Evolutionary conservation across 75 land plant species (phyloP), one percentile per base, ranked within the genome.

Genomic region (Selaginella tamariscina): DNA sequence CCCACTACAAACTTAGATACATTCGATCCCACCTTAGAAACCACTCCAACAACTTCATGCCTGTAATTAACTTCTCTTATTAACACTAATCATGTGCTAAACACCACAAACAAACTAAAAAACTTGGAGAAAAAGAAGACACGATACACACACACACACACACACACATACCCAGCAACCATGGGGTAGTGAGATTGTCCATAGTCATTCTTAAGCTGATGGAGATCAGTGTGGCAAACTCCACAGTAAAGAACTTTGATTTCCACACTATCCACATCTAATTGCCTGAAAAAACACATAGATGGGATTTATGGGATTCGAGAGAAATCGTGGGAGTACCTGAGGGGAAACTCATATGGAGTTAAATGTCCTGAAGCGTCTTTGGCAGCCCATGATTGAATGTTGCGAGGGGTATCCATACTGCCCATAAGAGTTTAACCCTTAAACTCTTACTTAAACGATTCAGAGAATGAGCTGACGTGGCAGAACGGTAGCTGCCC

Each of bases 131-230:
- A 15, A 39, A 39, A 39, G 49, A 39, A 15, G 49, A 39, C 0
- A n/a, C 44, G 31, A 27, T 32, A 33, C 27, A n/a, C n/a, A 56
- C n/a, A 55, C 33, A 32, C 27, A 54, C 21, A 65, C 2, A 30
- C 26, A 70, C 20, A 21, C 56, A 60, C 27, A 0, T 75, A 86
- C 87, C 94, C 94, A 0, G 89, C 87, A 31, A 89, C 87, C 94
- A 89, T 89, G 73, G 94, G 94, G 54, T 89, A 89, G 24, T 82
- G 70, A 55, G 94, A 86, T 75, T 71, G 75, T 76, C 90, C 87
- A 54, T 80, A 72, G 31, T 84, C 78, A 65, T 89, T 84, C 30
- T 74, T 84, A 65, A 70, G 56, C 62, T 84, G 87, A 39, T 86
- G 89, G 67, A 89, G 32, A 57, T 89, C 94, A 5, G 87, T 77